Conservation (phyloP, 2,329 filamentous ascomycete species). For the Aaosphaeria arxii region DNA sequence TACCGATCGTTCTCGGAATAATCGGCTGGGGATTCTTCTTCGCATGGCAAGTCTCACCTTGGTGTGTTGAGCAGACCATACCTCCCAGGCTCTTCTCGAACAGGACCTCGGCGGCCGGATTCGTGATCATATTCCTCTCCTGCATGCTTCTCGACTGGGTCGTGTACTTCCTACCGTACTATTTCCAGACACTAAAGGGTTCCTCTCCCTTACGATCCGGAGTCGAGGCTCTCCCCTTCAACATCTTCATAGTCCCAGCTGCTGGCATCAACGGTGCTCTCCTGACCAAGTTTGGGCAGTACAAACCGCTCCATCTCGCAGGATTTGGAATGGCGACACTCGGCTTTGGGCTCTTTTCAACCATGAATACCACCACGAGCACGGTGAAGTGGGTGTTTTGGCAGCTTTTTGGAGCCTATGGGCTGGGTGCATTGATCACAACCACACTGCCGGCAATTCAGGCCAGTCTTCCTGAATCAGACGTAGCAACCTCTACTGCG, state of each 20-base stretch:
- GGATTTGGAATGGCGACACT: conserved; percentile 6
- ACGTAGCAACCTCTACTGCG: conserved; percentile 9
- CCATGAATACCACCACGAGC: conserved; percentile 4
- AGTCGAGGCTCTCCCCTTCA: conserved; percentile 9
- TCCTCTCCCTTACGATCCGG: conserved; percentile 5
- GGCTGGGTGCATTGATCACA: conserved; percentile 3
- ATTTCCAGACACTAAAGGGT: conserved; percentile 12
- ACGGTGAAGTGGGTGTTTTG: conserved; percentile 11
- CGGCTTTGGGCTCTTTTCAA: conserved; percentile 7
- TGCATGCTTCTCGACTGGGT: conserved; percentile 5
- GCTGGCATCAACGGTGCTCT: conserved; percentile 3
- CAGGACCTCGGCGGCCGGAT: conserved; percentile 7
- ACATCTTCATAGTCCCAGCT: conserved; percentile 1
- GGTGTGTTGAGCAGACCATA: conserved; percentile 5
- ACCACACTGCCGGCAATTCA: conserved; percentile 9
- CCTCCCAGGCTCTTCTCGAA: conserved; percentile 11
- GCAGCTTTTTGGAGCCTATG: conserved; percentile 8
- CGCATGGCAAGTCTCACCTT: conserved; percentile 32
- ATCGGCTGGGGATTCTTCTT: conserved; percentile 35
- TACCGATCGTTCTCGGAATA: conserved; percentile 44
- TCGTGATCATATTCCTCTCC: conserved; percentile 5
- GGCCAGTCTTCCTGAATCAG: conserved; percentile 7
- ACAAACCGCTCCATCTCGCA: conserved; percentile 7
- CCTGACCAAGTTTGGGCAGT: conserved; percentile 21
- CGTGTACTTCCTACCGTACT: conserved; percentile 13